These are phyloP conservation scores for Tardiomyces digboiensis DNA, from an alignment of 1,139 yeast species.

Conservation along the genomic window DNA sequence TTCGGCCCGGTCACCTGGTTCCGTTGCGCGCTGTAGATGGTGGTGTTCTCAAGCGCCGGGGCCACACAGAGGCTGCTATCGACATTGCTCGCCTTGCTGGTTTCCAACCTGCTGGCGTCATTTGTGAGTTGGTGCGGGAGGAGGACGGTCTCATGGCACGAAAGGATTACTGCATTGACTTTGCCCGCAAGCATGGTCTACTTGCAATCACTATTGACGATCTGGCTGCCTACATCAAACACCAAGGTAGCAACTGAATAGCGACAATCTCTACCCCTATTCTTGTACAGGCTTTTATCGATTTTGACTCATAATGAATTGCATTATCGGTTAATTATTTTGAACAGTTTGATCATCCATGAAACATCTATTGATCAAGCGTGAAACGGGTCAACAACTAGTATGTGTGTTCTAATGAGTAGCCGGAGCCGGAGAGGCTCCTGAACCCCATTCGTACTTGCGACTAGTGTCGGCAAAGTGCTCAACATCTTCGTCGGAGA, in stretches of 20 bases:
- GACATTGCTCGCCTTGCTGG: conserved; percentile 75
- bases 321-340: not conserved
- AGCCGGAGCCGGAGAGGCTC: conserved; percentile 58
- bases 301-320: too few species aligned
- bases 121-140: conserved; percentile 90
- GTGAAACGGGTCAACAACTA: too few species aligned
- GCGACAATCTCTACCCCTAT: not conserved
- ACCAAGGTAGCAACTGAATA: not conserved
- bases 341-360: not conserved
- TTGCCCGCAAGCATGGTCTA: conserved; percentile 52
- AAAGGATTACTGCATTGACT: conserved; percentile 70
- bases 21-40: conserved; percentile 92
- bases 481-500: conserved; percentile 58
- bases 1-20: conserved; percentile 89
- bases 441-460: conserved; percentile 60
- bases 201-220: conserved; percentile 78
- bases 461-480: conserved; percentile 75
- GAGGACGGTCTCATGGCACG: conserved; percentile 97
- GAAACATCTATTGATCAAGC: too few species aligned
- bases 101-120: conserved; percentile 79
- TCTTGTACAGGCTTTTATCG: not conserved
- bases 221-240: conserved; percentile 44
- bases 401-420: too few species aligned
- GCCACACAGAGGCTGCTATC: conserved; percentile 98
- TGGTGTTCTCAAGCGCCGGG: conserved; percentile 69